Evolutionary conservation across 1,284 basidiomycete species (phyloP).

Genomic region (Cutaneotrichosporon sp.): DNA sequence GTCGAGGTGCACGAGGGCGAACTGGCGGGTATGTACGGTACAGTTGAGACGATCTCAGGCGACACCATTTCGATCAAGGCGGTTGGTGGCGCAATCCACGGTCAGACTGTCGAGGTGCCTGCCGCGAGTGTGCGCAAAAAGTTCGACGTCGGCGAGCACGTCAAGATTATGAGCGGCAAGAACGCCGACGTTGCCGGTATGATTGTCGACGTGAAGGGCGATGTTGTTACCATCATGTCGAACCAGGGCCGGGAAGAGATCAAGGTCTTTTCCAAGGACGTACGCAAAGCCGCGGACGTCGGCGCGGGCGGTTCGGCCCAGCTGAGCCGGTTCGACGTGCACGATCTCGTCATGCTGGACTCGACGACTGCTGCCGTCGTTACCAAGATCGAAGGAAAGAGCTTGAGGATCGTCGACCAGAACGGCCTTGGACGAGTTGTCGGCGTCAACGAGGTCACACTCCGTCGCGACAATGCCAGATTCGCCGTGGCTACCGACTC

Average conservation of each 20-base stretch:
- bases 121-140: slow-evolving; percentile 86
- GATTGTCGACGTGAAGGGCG: slow-evolving; percentile 84
- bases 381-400: slow-evolving; percentile 92
- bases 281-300: slow-evolving; percentile 94
- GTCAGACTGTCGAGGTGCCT: slow-evolving; percentile 71
- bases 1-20: slow-evolving; percentile 97
- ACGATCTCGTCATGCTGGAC: slow-evolving; percentile 94
- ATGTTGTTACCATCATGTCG: slow-evolving; percentile 93
- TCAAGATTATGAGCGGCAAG: slow-evolving; percentile 95
- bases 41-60: slow-evolving; percentile 80
- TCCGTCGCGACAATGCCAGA: slow-evolving; percentile 71
- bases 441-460: slow-evolving; percentile 91
- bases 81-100: slow-evolving; percentile 59
- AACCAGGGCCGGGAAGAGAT: slow-evolving; percentile 97
- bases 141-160: slow-evolving; percentile 95
- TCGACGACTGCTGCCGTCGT: slow-evolving; percentile 92
- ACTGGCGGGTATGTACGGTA: slow-evolving; percentile 86
- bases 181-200: slow-evolving; percentile 94
- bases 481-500: slow-evolving; percentile 85
- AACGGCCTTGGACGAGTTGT: slow-evolving; percentile 82
- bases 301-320: slow-evolving; percentile 53
- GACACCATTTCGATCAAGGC: slow-evolving; percentile 78
- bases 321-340: slow-evolving; percentile 72
- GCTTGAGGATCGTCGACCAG: slow-evolving; percentile 93
- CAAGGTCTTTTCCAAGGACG: slow-evolving; percentile 93